Conservation (phyloP, 2,329 filamentous ascomycete genomes). For the Teratosphaeria gauchensis region DNA sequence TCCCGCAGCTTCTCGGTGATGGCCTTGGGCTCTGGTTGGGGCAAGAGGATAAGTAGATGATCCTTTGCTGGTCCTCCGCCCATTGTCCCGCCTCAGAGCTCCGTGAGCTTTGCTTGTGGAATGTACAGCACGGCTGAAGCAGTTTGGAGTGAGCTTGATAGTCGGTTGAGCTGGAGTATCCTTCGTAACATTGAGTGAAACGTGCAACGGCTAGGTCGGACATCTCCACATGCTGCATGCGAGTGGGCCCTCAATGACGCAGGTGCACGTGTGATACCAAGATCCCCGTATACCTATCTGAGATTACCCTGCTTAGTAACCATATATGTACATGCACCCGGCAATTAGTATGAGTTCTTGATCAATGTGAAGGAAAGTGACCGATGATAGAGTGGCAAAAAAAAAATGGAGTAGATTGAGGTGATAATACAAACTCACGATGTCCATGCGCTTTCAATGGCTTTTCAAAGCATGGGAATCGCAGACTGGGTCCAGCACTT, state of each 20-base stretch:
- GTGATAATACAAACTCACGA: not conserved
- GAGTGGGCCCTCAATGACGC: not conserved
- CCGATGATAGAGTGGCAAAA: not conserved
- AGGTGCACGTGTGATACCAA: not conserved
- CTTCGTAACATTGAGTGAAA: no score
- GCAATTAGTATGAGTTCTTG: not conserved
- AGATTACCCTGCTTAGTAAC: not conserved
- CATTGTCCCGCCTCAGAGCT: slow-evolving; percentile 14
- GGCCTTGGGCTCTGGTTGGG: slow-evolving; percentile 28
- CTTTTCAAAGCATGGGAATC: not conserved
- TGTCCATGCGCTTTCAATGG: not conserved
- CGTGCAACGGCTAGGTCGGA: no score
- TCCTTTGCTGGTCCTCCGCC: slow-evolving; percentile 28
- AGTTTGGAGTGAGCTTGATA: not conserved
- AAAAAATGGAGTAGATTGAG: not conserved
- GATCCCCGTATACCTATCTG: not conserved
- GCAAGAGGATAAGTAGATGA: slow-evolving; percentile 23
- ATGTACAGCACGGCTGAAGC: not conserved
- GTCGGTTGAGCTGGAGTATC: no score
- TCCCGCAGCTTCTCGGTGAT: slow-evolving; percentile 30
- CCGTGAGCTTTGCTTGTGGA: not conserved
- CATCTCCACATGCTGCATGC: not conserved
- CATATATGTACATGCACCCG: not conserved
- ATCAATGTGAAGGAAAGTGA: not conserved
- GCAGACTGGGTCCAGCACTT: slow-evolving; percentile 1